Percentiles rank a stretch among this genome's conserved stretches.
phyloP scores from a whole-genome alignment of 306 rosid genomes.

The Gynostemma pentaphyllum region DNA sequence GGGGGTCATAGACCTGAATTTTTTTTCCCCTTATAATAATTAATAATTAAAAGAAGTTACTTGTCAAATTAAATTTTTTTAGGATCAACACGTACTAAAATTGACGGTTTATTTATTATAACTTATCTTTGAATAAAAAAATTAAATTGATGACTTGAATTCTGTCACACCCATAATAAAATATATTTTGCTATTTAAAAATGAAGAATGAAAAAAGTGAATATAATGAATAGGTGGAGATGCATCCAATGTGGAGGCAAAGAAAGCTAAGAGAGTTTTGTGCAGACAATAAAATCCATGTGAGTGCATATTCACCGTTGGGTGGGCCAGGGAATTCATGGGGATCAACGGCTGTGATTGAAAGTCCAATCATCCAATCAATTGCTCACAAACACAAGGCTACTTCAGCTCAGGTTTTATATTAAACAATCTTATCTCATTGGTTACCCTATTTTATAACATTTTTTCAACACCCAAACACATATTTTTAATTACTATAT shows the following conservation, averaged over 20 bases:
- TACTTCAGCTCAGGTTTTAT: conserved; percentile 80
- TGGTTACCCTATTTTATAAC: not conserved
- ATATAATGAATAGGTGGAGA: conserved; percentile 46
- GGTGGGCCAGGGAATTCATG: conserved; percentile 89
- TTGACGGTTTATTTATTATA: too few species aligned
- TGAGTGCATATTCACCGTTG: conserved; percentile 84
- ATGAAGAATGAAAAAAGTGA: too few species aligned
- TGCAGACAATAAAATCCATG: conserved; percentile 52
- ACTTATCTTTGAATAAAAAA: too few species aligned
- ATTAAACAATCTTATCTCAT: not conserved
- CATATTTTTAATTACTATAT: too few species aligned
- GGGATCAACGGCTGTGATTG: conserved; percentile 75
- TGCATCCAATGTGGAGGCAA: conserved; percentile 96
- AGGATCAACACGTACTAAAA: too few species aligned
- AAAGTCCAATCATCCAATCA: conserved; percentile 42
- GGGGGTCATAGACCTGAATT: too few species aligned
- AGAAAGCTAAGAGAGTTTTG: conserved; percentile 42
- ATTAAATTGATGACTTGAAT: too few species aligned
- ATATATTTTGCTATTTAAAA: too few species aligned
- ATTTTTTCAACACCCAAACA: not conserved
- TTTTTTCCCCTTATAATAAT: too few species aligned
- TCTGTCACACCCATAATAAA: too few species aligned
- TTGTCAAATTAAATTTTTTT: too few species aligned
- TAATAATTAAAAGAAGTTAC: too few species aligned
- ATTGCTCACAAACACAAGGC: conserved; percentile 53